These are phyloP conservation scores for Floccularia luteovirens DNA, from an alignment of 768 basidiomycete species.

Conservation along the genomic window DNA sequence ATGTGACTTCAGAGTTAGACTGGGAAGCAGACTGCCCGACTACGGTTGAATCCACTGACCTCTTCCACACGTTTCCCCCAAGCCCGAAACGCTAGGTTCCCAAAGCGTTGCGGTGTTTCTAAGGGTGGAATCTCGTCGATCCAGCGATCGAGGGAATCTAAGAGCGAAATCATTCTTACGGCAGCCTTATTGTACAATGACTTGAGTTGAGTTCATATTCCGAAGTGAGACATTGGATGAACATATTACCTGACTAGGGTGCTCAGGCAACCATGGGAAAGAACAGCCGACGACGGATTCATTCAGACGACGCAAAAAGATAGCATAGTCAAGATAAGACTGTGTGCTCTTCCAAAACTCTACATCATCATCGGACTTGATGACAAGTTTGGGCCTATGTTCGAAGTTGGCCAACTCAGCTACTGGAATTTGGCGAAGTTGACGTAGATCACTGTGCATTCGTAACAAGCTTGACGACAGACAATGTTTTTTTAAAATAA, in stretches of 20 bases:
- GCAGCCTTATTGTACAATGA: slow-evolving; percentile 32
- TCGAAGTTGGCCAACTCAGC: slow-evolving; percentile 10
- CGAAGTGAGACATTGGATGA: not conserved
- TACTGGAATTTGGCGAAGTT: slow-evolving; percentile 20
- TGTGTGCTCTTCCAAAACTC: slow-evolving; percentile 60
- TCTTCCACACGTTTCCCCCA: slow-evolving; percentile 79
- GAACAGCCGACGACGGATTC: slow-evolving; percentile 66
- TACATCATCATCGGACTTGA: slow-evolving; percentile 69
- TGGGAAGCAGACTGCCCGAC: slow-evolving; percentile 6
- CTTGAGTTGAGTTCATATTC: slow-evolving; percentile 4
- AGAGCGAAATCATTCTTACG: slow-evolving; percentile 37
- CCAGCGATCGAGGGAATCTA: slow-evolving; percentile 67
- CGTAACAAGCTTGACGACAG: too few relatives aligned
- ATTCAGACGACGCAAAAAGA: slow-evolving; percentile 71
- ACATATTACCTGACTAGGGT: slow-evolving; percentile 26
- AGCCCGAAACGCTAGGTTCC: slow-evolving; percentile 83
- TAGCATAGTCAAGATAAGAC: slow-evolving; percentile 66
- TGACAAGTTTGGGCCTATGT: slow-evolving; percentile 39
- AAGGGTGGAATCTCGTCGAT: slow-evolving; percentile 76
- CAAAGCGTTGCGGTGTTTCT: slow-evolving; percentile 75
- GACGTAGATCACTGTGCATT: slow-evolving; percentile 7
- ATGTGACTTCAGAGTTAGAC: slow-evolving; percentile 4
- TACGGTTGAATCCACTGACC: slow-evolving; percentile 29
- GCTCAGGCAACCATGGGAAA: slow-evolving; percentile 33
- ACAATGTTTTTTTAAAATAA: too few relatives aligned